Percentiles rank a stretch among this genome's conserved stretches.
phyloP scores from a whole-genome alignment of 2,329 filamentous ascomycete species.

The Scedosporium boydii region DNA sequence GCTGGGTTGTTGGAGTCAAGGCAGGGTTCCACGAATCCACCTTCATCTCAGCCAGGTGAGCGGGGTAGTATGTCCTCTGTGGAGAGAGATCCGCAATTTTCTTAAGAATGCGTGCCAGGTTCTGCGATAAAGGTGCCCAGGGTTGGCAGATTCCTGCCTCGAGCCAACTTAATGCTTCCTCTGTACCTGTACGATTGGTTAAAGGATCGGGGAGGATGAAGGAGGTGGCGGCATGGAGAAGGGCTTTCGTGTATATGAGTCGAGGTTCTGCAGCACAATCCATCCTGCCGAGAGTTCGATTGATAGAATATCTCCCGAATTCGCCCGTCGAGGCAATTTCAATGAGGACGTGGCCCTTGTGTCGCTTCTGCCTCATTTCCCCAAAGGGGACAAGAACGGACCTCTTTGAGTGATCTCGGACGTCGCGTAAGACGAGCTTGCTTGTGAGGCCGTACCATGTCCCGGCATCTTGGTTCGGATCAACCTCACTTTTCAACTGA shows the following conservation, averaged over 20 bases:
- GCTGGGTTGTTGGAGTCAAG: slow-evolving; percentile 25
- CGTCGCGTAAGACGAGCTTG: slow-evolving; percentile 46
- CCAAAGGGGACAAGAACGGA: slow-evolving; percentile 48
- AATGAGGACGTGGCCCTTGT: background rate
- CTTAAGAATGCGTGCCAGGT: background rate
- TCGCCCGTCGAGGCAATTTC: slow-evolving; percentile 20
- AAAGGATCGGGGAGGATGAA: slow-evolving; percentile 46
- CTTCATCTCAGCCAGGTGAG: slow-evolving; percentile 11
- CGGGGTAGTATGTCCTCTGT: slow-evolving; percentile 26
- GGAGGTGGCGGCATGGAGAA: slow-evolving; percentile 52
- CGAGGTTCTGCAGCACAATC: slow-evolving; percentile 46
- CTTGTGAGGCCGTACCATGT: slow-evolving; percentile 50
- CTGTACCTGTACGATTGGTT: slow-evolving; percentile 48
- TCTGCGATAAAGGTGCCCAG: slow-evolving; percentile 26
- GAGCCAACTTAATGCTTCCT: slow-evolving; percentile 46
- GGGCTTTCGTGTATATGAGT: slow-evolving; percentile 46
- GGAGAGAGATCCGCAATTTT: slow-evolving; percentile 17
- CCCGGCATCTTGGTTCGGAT: slow-evolving; percentile 47
- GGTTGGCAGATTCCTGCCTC: slow-evolving; percentile 39
- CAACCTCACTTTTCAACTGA: slow-evolving; percentile 42
- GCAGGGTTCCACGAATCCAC: slow-evolving; percentile 26
- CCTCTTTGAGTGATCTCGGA: slow-evolving; percentile 25
- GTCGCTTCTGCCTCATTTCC: slow-evolving; percentile 6
- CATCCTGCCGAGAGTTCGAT: slow-evolving; percentile 43
- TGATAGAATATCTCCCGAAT: slow-evolving; percentile 43